phyloP scores from a whole-genome alignment of 345 rosid genomes.

The Syzygium jambos region DNA sequence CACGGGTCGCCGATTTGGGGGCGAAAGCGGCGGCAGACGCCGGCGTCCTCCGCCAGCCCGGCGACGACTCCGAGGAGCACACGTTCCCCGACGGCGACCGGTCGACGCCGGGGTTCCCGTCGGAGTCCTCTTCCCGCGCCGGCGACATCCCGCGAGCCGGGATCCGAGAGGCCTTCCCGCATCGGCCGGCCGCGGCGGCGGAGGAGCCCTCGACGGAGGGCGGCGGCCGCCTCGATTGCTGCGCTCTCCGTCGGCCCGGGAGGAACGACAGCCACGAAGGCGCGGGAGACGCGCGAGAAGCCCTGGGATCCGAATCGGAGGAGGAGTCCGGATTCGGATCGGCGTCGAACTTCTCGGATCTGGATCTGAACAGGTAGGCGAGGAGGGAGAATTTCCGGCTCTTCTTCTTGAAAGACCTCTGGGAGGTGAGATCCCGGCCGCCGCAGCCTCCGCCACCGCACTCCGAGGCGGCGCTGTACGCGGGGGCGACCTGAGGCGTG shows the following conservation, averaged over 20 bases:
- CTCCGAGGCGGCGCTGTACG: slow-evolving; percentile 1
- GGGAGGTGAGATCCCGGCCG: slow-evolving; percentile 1
- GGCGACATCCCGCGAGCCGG: slow-evolving; percentile 83
- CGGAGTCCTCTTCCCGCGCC: slow-evolving; percentile 18
- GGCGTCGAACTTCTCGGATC: slow-evolving; percentile 51
- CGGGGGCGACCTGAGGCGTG: slow-evolving; percentile 69
- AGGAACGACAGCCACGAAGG: slow-evolving; percentile 57
- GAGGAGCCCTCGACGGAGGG: slow-evolving; percentile 21
- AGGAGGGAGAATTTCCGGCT: slow-evolving; percentile 43
- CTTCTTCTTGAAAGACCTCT: slow-evolving; percentile 2
- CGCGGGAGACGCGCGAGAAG: slow-evolving; percentile 14
- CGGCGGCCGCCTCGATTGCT: slow-evolving; percentile 14
- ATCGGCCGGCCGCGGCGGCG: slow-evolving; percentile 10
- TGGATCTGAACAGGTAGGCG: slow-evolving; percentile 49
- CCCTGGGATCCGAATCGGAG: neutral
- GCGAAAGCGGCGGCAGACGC: slow-evolving; percentile 16
- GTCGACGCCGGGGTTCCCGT: slow-evolving; percentile 16
- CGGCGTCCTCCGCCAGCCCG: slow-evolving; percentile 26
- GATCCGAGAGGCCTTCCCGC: slow-evolving; percentile 9
- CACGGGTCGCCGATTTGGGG: neutral
- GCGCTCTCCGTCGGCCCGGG: slow-evolving; percentile 28
- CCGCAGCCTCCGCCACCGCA: neutral
- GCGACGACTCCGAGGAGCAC: slow-evolving; percentile 17
- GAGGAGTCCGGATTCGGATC: slow-evolving; percentile 24
- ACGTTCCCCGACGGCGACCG: slow-evolving; percentile 24